Evolutionary conservation across 2,329 filamentous ascomycete species (phyloP).

Genomic region (Teratosphaeriaceae sp.): DNA sequence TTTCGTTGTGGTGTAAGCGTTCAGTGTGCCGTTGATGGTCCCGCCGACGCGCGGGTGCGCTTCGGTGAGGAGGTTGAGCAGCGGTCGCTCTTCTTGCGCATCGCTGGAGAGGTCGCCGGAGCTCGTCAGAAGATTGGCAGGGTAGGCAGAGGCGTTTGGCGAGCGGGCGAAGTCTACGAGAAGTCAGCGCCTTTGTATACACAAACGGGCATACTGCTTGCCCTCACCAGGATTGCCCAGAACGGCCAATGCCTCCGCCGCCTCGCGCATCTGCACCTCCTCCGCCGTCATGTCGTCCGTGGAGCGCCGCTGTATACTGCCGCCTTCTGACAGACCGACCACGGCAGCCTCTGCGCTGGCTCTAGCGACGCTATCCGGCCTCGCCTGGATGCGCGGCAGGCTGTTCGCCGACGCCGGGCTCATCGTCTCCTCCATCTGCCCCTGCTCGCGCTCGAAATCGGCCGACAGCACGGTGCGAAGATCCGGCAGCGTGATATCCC

Average conservation of each 20-base stretch:
- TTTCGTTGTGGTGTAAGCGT: constrained; percentile 80
- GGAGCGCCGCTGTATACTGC: constrained; percentile 34
- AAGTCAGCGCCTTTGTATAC: constrained; percentile 7
- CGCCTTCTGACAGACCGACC: constrained; percentile 39
- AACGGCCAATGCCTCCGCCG: constrained; percentile 45
- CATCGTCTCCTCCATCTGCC: constrained; percentile 10
- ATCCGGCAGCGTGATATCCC: constrained; percentile 36
- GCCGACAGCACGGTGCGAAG: constrained; percentile 38
- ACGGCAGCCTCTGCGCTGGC: constrained; percentile 29
- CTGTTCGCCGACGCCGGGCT: constrained; percentile 22
- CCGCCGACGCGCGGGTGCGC: constrained; percentile 80
- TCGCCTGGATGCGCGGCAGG: constrained; percentile 31
- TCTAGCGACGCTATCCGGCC: constrained; percentile 21
- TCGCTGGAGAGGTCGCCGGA: constrained; percentile 10
- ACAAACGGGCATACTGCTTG: too few relatives aligned
- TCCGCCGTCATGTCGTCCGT: constrained; percentile 42
- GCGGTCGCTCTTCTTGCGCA: constrained; percentile 61
- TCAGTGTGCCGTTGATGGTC: constrained; percentile 68
- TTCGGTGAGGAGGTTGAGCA: constrained; percentile 79
- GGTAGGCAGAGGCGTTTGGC: constrained; percentile 25
- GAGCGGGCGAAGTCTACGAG: constrained; percentile 38
- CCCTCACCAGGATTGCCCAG: constrained; percentile 39
- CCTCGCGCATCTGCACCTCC: constrained; percentile 42
- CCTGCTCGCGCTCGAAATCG: constrained; percentile 28
- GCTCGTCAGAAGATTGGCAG: constrained; percentile 15